Evolutionary conservation across 2,329 filamentous ascomycete genomes (phyloP).

Genomic region (Coniella lustricola): DNA sequence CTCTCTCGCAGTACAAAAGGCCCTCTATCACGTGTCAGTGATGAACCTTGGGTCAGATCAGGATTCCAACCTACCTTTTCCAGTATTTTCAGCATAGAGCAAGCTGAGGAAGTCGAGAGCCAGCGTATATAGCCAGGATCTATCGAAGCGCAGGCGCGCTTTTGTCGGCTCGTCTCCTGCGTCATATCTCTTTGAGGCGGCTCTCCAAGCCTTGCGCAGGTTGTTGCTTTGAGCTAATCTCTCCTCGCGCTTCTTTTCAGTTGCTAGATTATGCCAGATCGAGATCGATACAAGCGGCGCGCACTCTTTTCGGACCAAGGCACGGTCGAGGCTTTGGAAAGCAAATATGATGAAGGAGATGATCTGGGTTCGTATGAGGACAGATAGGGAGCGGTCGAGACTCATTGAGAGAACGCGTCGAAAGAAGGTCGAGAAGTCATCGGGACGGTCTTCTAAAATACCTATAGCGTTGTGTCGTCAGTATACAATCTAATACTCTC

Average conservation of each 20-base stretch:
- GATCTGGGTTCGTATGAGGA: conserved; percentile 69
- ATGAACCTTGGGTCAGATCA: background rate
- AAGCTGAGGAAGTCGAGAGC: conserved; percentile 73
- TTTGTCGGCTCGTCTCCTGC: conserved; percentile 74
- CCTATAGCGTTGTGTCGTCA: conserved; percentile 36
- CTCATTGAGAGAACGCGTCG: conserved; percentile 83
- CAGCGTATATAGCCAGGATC: conserved; percentile 86
- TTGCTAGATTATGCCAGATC: conserved; percentile 89
- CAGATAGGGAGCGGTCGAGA: conserved; percentile 61
- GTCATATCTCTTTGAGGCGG: conserved; percentile 78
- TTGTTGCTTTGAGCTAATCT: conserved; percentile 67
- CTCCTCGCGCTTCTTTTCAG: conserved; percentile 64
- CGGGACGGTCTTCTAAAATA: conserved; percentile 67
- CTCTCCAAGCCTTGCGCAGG: conserved; percentile 84
- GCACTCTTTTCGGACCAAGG: conserved; percentile 89
- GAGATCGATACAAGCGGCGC: conserved; percentile 90
- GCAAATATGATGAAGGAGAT: conserved; percentile 83
- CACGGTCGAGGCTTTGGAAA: conserved; percentile 88
- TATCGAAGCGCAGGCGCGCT: conserved; percentile 77
- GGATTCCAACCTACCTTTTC: conserved; percentile 33
- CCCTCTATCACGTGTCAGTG: conserved; percentile 44
- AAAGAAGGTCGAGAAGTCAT: conserved; percentile 84
- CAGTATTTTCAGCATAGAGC: conserved; percentile 53
- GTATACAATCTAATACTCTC: background rate
- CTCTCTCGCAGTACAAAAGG: conserved; percentile 81